Evolutionary conservation across 768 basidiomycete species (phyloP).

Genomic region (Gelatoporia subvermispora): DNA sequence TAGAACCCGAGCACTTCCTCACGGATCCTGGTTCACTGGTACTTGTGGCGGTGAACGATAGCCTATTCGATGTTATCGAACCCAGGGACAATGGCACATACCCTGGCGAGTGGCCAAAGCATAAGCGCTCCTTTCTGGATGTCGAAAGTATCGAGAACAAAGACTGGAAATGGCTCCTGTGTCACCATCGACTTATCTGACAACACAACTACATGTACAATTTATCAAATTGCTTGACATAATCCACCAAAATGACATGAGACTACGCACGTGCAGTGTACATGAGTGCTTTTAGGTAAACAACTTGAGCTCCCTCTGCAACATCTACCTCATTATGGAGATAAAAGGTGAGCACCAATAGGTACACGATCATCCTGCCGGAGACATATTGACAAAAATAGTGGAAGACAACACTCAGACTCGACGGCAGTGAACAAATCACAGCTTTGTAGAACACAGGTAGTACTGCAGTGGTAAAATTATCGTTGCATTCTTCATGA

Average conservation of each 20-base stretch:
- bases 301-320: not conserved
- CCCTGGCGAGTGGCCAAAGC: slow-evolving; percentile 5
- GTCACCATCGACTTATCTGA: not conserved
- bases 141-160: slow-evolving; percentile 9
- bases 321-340: not conserved
- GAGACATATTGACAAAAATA: no score
- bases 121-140: slow-evolving; percentile 7
- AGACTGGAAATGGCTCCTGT: slow-evolving; percentile 14
- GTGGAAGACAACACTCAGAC: no score
- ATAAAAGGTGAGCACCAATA: not conserved
- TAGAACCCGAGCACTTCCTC: not conserved
- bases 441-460: no score
- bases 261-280: no score
- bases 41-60: not conserved
- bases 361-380: not conserved
- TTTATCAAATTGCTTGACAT: not conserved
- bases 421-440: no score
- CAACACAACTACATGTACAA: not conserved
- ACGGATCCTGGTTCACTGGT: not conserved
- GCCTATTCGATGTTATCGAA: not conserved
- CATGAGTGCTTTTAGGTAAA: no score
- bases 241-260: not conserved
- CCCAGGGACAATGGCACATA: no score
- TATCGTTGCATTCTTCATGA: no score
- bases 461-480: no score